Percentiles rank a stretch among this genome's conserved stretches.
phyloP scores from a whole-genome alignment of 805 yeast species.

The Cyberlindnera saturnus region DNA sequence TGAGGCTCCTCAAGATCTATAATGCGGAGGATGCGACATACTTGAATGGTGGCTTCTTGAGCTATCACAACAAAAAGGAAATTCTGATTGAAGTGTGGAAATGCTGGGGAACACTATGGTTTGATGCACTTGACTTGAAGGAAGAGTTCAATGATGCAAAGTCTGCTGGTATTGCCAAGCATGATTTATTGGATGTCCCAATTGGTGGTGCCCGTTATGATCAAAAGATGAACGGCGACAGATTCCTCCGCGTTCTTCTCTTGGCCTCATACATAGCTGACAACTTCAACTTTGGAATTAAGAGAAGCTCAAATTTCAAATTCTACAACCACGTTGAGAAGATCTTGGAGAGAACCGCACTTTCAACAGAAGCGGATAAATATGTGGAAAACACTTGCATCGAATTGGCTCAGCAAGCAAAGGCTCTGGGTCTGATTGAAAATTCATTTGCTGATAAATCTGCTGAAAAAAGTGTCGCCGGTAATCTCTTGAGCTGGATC shows the following conservation, averaged over 20 bases:
- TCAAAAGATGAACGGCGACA: constrained; percentile 35
- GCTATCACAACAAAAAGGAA: constrained; percentile 52
- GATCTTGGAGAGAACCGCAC: constrained; percentile 7
- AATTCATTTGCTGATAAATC: constrained; percentile 6
- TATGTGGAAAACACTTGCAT: constrained; percentile 7
- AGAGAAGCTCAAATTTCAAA: constrained; percentile 31
- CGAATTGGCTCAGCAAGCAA: constrained; percentile 11
- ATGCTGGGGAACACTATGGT: constrained; percentile 84
- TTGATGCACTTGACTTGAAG: constrained; percentile 51
- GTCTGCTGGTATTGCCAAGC: constrained; percentile 52
- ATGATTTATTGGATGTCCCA: constrained; percentile 56
- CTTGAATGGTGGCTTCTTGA: constrained; percentile 27
- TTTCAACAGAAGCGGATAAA: constrained; percentile 3
- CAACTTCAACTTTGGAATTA: constrained; percentile 47
- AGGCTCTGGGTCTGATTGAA: constrained; percentile 11
- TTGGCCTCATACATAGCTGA: constrained; percentile 48
- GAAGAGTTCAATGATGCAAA: constrained; percentile 42
- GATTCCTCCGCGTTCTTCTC: constrained; percentile 46
- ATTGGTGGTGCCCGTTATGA: constrained; percentile 52
- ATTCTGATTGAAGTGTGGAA: constrained; percentile 73
- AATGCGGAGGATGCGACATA: constrained; percentile 12
- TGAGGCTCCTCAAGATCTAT: not conserved
- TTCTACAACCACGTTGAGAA: constrained; percentile 14
- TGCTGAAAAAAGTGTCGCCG: constrained; percentile 1
- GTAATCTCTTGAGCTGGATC: constrained; percentile 7